Conservation (phyloP, 1,284 basidiomycete genomes). For the Grifola frondosa region DNA sequence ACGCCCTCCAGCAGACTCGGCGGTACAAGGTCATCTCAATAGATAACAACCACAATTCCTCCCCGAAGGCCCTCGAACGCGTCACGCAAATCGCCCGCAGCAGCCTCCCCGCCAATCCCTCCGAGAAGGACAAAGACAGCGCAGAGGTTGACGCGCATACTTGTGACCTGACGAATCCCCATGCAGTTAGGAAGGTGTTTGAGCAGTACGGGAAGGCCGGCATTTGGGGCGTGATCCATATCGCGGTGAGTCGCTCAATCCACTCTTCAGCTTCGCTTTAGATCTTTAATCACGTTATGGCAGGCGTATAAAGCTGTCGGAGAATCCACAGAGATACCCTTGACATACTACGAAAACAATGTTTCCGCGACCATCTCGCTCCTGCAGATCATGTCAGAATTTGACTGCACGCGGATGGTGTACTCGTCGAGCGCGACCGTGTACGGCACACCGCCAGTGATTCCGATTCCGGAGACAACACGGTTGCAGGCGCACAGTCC, state of each 20-base stretch:
- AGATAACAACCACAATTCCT: slow-evolving; percentile 93
- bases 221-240: slow-evolving; percentile 97
- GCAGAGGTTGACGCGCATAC: slow-evolving; percentile 69
- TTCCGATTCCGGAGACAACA: slow-evolving; percentile 95
- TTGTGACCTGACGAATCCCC: slow-evolving; percentile 74
- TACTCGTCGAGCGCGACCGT: slow-evolving; percentile 99
- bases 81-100: slow-evolving; percentile 79
- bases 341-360: slow-evolving; percentile 93
- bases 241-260: slow-evolving; percentile 64
- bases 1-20: slow-evolving; percentile 81
- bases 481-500: slow-evolving; percentile 88
- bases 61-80: slow-evolving; percentile 68
- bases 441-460: slow-evolving; percentile 89
- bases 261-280: not conserved
- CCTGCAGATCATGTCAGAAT: slow-evolving; percentile 84
- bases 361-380: slow-evolving; percentile 83
- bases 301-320: slow-evolving; percentile 98
- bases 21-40: slow-evolving; percentile 91
- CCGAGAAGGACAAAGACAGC: slow-evolving; percentile 63
- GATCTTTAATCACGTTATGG: not conserved
- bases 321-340: slow-evolving; percentile 92
- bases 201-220: slow-evolving; percentile 84
- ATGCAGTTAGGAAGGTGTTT: slow-evolving; percentile 76
- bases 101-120: slow-evolving; percentile 62
- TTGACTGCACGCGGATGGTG: slow-evolving; percentile 83